These are phyloP conservation scores for Penicillium samsonianum DNA, from an alignment of 495 filamentous ascomycete species.

Conservation along the genomic window DNA sequence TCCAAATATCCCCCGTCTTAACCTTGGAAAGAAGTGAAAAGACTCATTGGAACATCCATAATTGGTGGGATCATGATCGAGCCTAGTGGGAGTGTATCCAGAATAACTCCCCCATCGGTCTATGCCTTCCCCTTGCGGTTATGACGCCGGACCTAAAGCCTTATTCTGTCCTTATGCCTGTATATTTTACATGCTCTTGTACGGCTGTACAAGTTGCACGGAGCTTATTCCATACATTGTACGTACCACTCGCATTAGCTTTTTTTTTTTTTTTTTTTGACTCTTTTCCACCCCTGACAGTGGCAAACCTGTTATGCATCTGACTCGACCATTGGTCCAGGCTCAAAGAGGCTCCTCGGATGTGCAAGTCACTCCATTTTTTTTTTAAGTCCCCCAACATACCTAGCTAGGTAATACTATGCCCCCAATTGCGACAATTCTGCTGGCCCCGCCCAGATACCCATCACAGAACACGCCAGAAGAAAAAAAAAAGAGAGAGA, in stretches of 20 bases:
- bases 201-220: too few species aligned
- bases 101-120: constrained; percentile 9
- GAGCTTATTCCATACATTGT: too few species aligned
- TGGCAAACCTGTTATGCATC: constrained; percentile 19
- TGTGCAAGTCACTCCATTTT: neutral
- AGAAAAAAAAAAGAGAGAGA: neutral
- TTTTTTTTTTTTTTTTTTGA: neutral
- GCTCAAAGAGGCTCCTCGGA: neutral
- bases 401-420: too few species aligned
- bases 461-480: neutral
- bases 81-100: constrained; percentile 43
- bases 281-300: constrained; percentile 18
- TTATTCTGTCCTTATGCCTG: neutral
- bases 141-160: constrained; percentile 9
- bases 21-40: too few species aligned
- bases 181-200: too few species aligned
- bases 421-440: neutral
- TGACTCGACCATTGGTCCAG: constrained; percentile 15
- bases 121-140: constrained; percentile 14
- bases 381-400: neutral
- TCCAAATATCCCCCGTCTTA: too few species aligned
- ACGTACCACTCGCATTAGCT: too few species aligned
- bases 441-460: neutral
- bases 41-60: neutral
- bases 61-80: constrained; percentile 30